Conservation (phyloP, 108 stramenopile genomes). For the Mediolabrus comicus region DNA sequence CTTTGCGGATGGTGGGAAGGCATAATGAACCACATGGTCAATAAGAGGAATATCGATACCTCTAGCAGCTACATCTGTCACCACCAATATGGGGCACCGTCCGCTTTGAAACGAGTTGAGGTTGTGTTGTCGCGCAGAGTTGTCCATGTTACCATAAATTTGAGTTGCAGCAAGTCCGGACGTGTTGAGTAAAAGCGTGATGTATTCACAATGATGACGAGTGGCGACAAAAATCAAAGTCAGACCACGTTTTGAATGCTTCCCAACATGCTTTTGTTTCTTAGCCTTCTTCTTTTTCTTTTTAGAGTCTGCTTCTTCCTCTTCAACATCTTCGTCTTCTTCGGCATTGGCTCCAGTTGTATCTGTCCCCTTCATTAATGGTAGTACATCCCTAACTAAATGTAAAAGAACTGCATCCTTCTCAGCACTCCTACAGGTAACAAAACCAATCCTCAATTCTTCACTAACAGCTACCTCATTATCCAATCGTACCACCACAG, state of each 20-base stretch:
- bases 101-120: constrained; percentile 89
- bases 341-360: constrained; percentile 8
- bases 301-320: constrained; percentile 16
- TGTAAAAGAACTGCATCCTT: constrained; percentile 95
- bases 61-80: constrained; percentile 98
- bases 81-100: constrained; percentile 82
- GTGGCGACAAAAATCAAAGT: constrained; percentile 96
- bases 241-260: constrained; percentile 59
- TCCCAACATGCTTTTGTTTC: constrained; percentile 34
- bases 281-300: constrained; percentile 28
- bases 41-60: constrained; percentile 98
- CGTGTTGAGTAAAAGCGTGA: constrained; percentile 76
- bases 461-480: constrained; percentile 91
- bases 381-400: constrained; percentile 85
- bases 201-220: constrained; percentile 95
- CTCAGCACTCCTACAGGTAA: constrained; percentile 85
- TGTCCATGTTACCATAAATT: constrained; percentile 97
- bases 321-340: constrained; percentile 11
- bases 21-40: constrained; percentile 97
- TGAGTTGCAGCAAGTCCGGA: constrained; percentile 67
- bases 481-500: constrained; percentile 94
- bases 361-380: constrained; percentile 35
- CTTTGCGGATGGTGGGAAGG: constrained; percentile 93
- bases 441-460: constrained; percentile 90
- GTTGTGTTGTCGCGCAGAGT: constrained; percentile 85